Base-by-base conservation (phyloP, 768 basidiomycete genomes). In the Cantharellus anzutake region DNA sequence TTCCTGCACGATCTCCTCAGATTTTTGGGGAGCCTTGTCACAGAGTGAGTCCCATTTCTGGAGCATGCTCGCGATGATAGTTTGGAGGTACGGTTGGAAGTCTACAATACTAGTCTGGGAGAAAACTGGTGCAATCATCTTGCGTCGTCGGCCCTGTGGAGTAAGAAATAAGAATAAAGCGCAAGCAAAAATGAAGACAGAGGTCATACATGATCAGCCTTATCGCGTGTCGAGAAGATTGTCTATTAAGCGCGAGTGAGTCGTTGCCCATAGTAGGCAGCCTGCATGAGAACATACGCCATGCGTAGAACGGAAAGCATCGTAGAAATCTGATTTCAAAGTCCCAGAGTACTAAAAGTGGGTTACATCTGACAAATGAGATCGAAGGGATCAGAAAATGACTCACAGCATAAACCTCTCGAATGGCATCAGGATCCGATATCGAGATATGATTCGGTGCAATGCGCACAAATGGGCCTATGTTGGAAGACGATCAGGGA, bases 91-190 rank as follows among this genome's bases (percentile, higher is more conserved):
- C 0, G 86, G 85, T 68, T 92, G 88, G 61, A 94, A 93, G 64
- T 87, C 85, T 60, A 86, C 68, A 3, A 94, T 86, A 59, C 71
- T 86, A 73, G 91, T 91, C 67, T 85, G 83, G 1, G 83, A 82
- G 71, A 87, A 87, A 65, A 87, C 83, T 66, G 86, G 80, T 0
- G 86, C 82, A 52, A 94, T 79, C 62, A 96, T 86, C 72, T 93
- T 94, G 72, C 89, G 81, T 71, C 92, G 92, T 50, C 90, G 44
- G 7, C 11, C 44, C 44, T 48, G 20, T 48, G 44, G n/a, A n/a
- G n/a, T n/a, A n/a, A n/a, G n/a, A 48, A 48, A 48, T 11, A 48
- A 48, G 29, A 48, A 48, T 11, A 48, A 11, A 48, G 44, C 44
- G 11, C 44, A 48, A 1, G 44, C 44, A 11, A 29, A 29, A 29